Percentiles rank a stretch among this genome's conserved stretches.
These are phyloP conservation scores for Phycomyces nitens DNA, from an alignment of 192 early-diverging fungal genomes.

Conservation along the genomic window DNA sequence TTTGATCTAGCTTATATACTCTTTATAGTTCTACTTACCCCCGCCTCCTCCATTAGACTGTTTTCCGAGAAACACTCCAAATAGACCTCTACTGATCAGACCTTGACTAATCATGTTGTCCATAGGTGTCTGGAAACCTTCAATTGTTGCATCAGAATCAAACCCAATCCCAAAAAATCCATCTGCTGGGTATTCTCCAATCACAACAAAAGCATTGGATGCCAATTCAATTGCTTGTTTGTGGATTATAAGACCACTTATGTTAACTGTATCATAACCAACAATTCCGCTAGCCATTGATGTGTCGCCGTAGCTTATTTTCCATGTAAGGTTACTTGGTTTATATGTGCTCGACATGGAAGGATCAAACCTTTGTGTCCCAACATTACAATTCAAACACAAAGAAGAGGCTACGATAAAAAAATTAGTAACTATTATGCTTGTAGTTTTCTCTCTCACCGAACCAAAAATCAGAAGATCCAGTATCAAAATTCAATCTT, in stretches of 20 bases:
- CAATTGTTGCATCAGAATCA: constrained; percentile 18
- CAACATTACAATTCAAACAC: constrained; percentile 22
- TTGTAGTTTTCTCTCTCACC: constrained; percentile 8
- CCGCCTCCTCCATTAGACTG: constrained; percentile 32
- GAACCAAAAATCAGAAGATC: constrained; percentile 68
- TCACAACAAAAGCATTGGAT: constrained; percentile 13
- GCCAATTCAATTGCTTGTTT: constrained; percentile 32
- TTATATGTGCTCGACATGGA: constrained; percentile 50
- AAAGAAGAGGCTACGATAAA: constrained; percentile 33
- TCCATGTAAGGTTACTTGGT: constrained; percentile 48
- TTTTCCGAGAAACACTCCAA: constrained; percentile 66
- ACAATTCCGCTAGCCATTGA: constrained; percentile 24
- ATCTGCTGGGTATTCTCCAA: constrained; percentile 16
- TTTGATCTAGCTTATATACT: background rate
- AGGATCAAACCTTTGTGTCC: constrained; percentile 47
- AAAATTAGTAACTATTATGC: background rate
- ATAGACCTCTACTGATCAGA: constrained; percentile 56
- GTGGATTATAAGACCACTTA: constrained; percentile 31
- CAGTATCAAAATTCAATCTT: constrained; percentile 69
- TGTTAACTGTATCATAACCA: constrained; percentile 24
- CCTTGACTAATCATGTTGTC: constrained; percentile 53
- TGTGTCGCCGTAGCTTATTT: constrained; percentile 51
- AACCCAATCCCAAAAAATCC: constrained; percentile 34
- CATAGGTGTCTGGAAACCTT: constrained; percentile 41
- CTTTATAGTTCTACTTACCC: background rate